These are phyloP conservation scores for Hymenoscyphus occultus DNA, from an alignment of 2,329 filamentous ascomycete species.

Conservation along the genomic window DNA sequence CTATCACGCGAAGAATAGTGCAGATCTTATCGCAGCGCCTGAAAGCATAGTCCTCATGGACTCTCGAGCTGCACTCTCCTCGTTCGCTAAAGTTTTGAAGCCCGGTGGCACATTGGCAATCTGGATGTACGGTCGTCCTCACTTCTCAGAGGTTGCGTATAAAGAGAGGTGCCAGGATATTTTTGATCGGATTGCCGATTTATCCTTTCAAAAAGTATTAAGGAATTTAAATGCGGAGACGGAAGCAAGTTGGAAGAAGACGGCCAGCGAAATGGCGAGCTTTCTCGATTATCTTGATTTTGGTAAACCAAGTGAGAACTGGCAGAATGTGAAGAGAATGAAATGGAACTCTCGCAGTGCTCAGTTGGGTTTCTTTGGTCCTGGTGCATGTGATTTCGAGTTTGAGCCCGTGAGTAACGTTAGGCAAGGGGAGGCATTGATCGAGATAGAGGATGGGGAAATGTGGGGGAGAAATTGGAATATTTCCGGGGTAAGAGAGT, in stretches of 20 bases:
- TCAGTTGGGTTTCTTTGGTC: neutral
- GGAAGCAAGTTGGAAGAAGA: conserved; percentile 1
- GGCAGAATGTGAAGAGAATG: neutral
- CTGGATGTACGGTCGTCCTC: neutral
- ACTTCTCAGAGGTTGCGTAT: neutral
- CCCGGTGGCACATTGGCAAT: neutral
- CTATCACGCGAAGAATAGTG: neutral
- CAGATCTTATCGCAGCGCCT: neutral
- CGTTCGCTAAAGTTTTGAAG: neutral
- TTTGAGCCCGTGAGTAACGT: neutral
- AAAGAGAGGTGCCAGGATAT: neutral
- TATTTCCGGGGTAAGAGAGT: neutral
- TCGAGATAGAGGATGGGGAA: neutral
- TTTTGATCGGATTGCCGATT: neutral
- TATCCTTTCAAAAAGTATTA: neutral
- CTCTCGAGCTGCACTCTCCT: neutral
- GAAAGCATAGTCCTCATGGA: neutral
- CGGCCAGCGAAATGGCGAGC: neutral
- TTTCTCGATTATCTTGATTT: conserved; percentile 5
- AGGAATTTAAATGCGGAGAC: neutral
- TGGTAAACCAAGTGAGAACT: neutral
- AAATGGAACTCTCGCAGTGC: neutral
- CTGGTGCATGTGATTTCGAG: neutral
- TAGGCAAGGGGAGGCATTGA: neutral
- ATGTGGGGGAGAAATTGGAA: neutral